Evolutionary conservation across 108 stramenopile genomes (phyloP), one percentile per base, ranked within the genome.

Genomic region (Nitzschia sp.): DNA sequence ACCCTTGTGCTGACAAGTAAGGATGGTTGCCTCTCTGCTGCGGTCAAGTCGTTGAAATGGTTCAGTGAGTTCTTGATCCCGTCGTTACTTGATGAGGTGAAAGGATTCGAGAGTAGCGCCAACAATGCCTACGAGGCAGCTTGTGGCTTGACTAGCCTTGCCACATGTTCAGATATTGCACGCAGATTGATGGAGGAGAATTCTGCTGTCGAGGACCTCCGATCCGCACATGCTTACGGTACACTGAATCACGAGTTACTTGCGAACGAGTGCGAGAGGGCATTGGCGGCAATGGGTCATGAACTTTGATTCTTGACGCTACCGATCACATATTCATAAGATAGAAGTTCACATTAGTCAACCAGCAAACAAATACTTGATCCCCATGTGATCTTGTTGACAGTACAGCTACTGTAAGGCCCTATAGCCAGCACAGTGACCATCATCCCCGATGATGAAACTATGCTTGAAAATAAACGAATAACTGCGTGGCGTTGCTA

Each of bases 61-160:
- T 89, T 86, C 63, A 55, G 45, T 9, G 75, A 80, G 31, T 69
- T 67, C 36, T 64, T 92, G 21, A 72, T 92, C 60, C 88, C 83
- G 11, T 50, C 52, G 11, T 71, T 89, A 26, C 35, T 89, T 29
- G 73, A 66, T 8, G 79, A 88, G 33, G 60, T 92, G 19, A 79
- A 66, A 29, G 50, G 34, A 27, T 85, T 85, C 38, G 70, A 62
- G 26, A 54, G 33, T 3, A 55, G 67, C 35, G 81, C 88, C n/a
- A 79, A 80, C 68, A 79, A 85, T 53, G 88, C 91, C 11, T 83
- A 75, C 45, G 76, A 75, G 34, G 91, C 91, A n/a, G 66, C 75
- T 16, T 67, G 80, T 28, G 80, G 86, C 34, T 53, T 92, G 35
- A 62, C 61, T 11, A 69, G 63, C 17, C 54, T 89, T 16, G 72